These are phyloP conservation scores for Cladosporium sp. DNA, from an alignment of 2,329 filamentous ascomycete species.

Conservation along the genomic window DNA sequence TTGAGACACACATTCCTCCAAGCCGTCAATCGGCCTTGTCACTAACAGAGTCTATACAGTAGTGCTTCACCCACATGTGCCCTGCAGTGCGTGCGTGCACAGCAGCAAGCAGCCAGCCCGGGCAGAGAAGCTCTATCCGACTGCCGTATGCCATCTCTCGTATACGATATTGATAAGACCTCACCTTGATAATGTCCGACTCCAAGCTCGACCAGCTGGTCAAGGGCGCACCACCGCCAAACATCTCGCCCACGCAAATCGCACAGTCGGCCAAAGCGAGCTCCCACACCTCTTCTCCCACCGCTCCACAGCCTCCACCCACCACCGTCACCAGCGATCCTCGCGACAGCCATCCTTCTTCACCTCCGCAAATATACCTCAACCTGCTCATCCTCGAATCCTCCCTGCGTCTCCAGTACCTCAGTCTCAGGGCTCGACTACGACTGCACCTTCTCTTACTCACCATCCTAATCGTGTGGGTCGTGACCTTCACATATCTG, in stretches of 20 bases:
- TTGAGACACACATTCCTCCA: too few relatives aligned
- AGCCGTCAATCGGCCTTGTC: too few relatives aligned
- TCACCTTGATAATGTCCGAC: conserved; percentile 16
- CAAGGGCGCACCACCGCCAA: conserved; percentile 75
- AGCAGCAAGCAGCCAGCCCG: too few relatives aligned
- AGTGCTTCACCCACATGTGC: too few relatives aligned
- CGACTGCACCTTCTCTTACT: conserved; percentile 94
- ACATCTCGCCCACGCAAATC: conserved; percentile 44
- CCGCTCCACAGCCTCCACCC: conserved; percentile 33
- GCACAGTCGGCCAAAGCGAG: conserved; percentile 32
- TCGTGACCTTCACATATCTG: conserved; percentile 78
- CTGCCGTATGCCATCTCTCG: too few relatives aligned
- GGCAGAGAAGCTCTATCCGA: too few relatives aligned
- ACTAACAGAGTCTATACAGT: too few relatives aligned
- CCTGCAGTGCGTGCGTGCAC: too few relatives aligned
- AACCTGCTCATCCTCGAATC: conserved; percentile 97
- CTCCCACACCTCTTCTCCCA: conserved; percentile 28
- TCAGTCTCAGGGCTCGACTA: conserved; percentile 80
- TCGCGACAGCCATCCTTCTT: conserved; percentile 76
- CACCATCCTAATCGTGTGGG: conserved; percentile 74
- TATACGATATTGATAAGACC: too few relatives aligned
- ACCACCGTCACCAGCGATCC: conserved; percentile 58
- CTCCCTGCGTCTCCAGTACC: conserved; percentile 86
- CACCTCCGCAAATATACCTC: conserved; percentile 93
- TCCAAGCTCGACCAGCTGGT: conserved; percentile 43